phyloP scores from a whole-genome alignment of 1,284 basidiomycete species.

The Dichomitus squalens region DNA sequence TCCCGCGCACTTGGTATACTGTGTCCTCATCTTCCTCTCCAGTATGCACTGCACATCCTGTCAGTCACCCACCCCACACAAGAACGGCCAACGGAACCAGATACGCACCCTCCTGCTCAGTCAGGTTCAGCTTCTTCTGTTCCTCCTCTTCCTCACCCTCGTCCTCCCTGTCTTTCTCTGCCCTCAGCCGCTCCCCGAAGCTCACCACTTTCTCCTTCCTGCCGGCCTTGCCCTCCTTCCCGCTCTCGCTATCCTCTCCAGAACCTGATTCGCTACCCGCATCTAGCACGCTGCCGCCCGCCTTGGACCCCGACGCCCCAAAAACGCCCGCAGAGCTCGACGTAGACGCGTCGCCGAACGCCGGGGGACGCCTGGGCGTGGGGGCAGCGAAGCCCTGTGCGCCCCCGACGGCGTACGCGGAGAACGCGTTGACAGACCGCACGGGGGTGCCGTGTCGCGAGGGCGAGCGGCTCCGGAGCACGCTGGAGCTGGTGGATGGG shows the following conservation, averaged over 20 bases:
- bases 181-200: conserved; percentile 67
- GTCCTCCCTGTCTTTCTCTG: conserved; percentile 41
- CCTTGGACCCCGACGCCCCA: conserved; percentile 14
- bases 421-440: conserved; percentile 52
- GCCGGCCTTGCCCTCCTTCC: not conserved
- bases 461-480: conserved; percentile 29
- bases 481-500: conserved; percentile 21
- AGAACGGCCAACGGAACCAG: not conserved
- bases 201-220: conserved; percentile 12
- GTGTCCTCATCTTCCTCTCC: conserved; percentile 94
- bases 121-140: conserved; percentile 48
- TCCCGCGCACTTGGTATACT: conserved; percentile 82
- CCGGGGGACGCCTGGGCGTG: conserved; percentile 50
- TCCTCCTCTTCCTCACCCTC: conserved; percentile 57
- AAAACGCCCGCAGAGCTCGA: conserved; percentile 4
- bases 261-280: conserved; percentile 16
- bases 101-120: conserved; percentile 71
- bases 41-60: conserved; percentile 63
- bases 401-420: conserved; percentile 55
- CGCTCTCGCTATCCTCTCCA: conserved; percentile 30
- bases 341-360: conserved; percentile 30
- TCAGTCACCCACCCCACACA: not conserved
- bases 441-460: conserved; percentile 24
- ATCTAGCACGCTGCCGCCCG: conserved; percentile 8
- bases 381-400: conserved; percentile 51